Percentiles rank a stretch among this genome's conserved stretches.
These are phyloP conservation scores for Tolypocladium sp. DNA, from an alignment of 2,329 filamentous ascomycete species.

Conservation along the genomic window DNA sequence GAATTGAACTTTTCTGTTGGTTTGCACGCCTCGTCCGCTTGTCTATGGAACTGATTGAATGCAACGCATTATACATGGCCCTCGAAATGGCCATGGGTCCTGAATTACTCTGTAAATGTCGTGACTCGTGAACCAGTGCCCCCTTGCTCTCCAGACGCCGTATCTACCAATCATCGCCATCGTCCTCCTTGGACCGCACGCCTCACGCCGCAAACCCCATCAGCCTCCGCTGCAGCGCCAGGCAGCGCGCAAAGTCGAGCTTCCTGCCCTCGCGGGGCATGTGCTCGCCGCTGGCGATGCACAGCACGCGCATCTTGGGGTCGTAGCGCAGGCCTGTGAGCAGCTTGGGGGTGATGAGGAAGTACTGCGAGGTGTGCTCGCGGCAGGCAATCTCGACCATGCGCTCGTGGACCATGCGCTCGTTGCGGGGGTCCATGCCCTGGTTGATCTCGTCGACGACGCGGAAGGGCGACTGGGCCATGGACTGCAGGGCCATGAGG, in stretches of 20 bases:
- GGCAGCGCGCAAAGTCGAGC: constrained; percentile 38
- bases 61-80: not conserved
- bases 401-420: constrained; percentile 93
- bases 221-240: constrained; percentile 32
- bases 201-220: constrained; percentile 21
- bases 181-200: no score
- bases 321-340: constrained; percentile 80
- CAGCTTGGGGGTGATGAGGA: constrained; percentile 94
- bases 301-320: constrained; percentile 82
- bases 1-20: not conserved
- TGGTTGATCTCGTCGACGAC: constrained; percentile 99
- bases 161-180: not conserved
- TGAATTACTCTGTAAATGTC: not conserved
- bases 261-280: constrained; percentile 46
- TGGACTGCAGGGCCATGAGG: constrained; percentile 91
- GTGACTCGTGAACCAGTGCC: not conserved
- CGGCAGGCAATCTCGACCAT: constrained; percentile 97
- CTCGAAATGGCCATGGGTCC: not conserved
- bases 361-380: constrained; percentile 76
- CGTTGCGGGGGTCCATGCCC: constrained; percentile 97
- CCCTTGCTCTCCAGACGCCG: not conserved
- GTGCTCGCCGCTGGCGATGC: constrained; percentile 82
- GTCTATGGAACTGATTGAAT: not conserved
- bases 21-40: not conserved
- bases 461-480: constrained; percentile 90